Evolutionary conservation across 1,284 basidiomycete species (phyloP).

Genomic region (Porogramme epimiltina): DNA sequence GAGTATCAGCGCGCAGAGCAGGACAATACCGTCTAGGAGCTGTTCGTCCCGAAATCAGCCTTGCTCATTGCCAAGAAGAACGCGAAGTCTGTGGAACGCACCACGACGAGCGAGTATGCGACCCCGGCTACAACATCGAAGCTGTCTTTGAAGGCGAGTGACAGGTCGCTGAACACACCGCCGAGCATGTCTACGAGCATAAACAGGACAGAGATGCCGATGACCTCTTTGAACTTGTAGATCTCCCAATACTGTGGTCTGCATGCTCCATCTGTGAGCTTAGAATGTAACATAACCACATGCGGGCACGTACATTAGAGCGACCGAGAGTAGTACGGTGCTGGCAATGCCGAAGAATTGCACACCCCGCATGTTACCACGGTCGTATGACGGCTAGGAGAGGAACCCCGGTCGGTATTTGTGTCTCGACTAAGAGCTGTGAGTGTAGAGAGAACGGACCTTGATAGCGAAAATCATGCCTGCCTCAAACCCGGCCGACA

Average conservation of each 20-base stretch:
- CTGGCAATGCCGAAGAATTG: constrained; percentile 69
- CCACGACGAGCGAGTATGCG: constrained; percentile 62
- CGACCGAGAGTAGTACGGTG: constrained; percentile 61
- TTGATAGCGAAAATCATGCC: constrained; percentile 62
- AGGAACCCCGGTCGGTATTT: not conserved
- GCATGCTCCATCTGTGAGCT: not conserved
- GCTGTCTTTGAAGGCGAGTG: constrained; percentile 65
- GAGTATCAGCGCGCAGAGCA: constrained; percentile 60
- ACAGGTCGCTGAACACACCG: constrained; percentile 72
- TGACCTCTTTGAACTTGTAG: constrained; percentile 66
- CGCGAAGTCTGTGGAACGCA: constrained; percentile 30
- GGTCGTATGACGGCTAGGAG: constrained; percentile 42
- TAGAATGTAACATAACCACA: not conserved
- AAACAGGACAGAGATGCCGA: constrained; percentile 74
- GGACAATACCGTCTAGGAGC: constrained; percentile 61
- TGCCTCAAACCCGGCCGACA: constrained; percentile 60
- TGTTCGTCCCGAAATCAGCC: constrained; percentile 21
- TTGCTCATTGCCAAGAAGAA: too few species aligned
- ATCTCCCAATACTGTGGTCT: constrained; percentile 71
- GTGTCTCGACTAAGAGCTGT: not conserved
- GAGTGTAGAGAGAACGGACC: constrained; percentile 33
- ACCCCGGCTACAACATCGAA: constrained; percentile 72
- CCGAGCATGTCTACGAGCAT: constrained; percentile 74
- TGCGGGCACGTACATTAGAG: constrained; percentile 50
- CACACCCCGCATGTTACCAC: constrained; percentile 48